A percentile compares a stretch with the other conserved stretches of the same genome.
Conservation (phyloP, 371 early-diverging fungal genomes). For the Mortierella sp. region DNA sequence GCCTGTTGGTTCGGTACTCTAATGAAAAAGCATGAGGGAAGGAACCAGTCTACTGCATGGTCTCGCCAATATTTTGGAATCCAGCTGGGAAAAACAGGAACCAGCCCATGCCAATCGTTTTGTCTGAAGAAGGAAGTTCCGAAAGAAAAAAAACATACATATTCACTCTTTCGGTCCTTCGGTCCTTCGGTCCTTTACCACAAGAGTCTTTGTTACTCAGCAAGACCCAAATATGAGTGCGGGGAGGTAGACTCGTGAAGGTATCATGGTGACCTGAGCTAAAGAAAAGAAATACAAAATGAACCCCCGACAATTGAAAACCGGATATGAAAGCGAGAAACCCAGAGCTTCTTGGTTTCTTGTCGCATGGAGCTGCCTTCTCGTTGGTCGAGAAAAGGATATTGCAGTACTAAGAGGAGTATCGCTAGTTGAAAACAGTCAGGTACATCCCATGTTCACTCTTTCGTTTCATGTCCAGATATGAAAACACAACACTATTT, state of each 20-base stretch:
- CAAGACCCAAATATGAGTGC: neutral
- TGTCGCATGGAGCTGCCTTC: constrained; percentile 4
- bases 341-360: neutral
- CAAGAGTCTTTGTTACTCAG: neutral
- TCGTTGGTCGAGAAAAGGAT: neutral
- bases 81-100: neutral
- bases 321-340: neutral
- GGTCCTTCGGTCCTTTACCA: neutral
- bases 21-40: constrained; percentile 8
- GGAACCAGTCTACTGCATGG: too few relatives aligned
- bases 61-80: too few relatives aligned
- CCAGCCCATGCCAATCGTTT: too few relatives aligned
- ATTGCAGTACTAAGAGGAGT: neutral
- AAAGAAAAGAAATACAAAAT: neutral
- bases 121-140: constrained; percentile 13
- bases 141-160: neutral
- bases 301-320: neutral
- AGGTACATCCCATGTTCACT: neutral
- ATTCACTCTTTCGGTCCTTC: too few relatives aligned
- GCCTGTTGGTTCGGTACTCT: too few relatives aligned
- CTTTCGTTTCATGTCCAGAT: neutral
- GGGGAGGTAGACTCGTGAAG: neutral
- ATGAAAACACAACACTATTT: neutral
- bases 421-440: neutral
- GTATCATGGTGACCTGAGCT: neutral